Evolutionary conservation across 129 eudicot genomes (phyloP), one percentile per base, ranked within the genome.

Genomic region (Pulicaria dysenterica): DNA sequence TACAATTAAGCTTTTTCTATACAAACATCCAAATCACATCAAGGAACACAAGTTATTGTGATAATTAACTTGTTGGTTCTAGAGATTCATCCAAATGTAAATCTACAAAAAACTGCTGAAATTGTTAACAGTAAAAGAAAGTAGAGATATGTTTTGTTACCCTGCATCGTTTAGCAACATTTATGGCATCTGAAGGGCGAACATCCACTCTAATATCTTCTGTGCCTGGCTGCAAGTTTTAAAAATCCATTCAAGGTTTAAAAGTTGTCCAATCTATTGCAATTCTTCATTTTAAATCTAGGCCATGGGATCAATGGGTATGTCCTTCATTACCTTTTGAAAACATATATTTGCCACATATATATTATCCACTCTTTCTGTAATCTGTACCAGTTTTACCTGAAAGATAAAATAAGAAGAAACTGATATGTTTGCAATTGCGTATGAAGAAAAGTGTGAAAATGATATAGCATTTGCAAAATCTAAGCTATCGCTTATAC

Each of bases 121-220:
- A 77, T 17, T 14, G 17, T 41, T 24, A 40, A 48, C 4, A 43
- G 44, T 48, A 17, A 65, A 57, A 65, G 62, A 61, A 36, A 58
- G 51, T 48, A 49, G 5, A 46, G 70, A 58, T 67, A 53, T 9
- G 53, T 67, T 67, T 36, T 8, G 68, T 11, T 89, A 89, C 96
- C 91, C 60, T 80, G 77, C 92, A 89, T 86, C 89, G 75, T 68
- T 51, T 70, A 41, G 96, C 96, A 12, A 89, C 77, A 82, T 86
- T 89, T 66, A 86, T 89, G 86, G 96, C 92, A 82, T 89, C 96
- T 67, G 96, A 89, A 54, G 96, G 92, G 40, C 96, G 96, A n/a
- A 85, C 89, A 80, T 89, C 96, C 17, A 89, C 89, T 72, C 67
- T 80, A 64, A 66, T 74, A 49, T 79, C 87, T 48, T 70, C 78